Evolutionary conservation across 331 rosid species (phyloP).

Genomic region (Pyracantha coccinea): DNA sequence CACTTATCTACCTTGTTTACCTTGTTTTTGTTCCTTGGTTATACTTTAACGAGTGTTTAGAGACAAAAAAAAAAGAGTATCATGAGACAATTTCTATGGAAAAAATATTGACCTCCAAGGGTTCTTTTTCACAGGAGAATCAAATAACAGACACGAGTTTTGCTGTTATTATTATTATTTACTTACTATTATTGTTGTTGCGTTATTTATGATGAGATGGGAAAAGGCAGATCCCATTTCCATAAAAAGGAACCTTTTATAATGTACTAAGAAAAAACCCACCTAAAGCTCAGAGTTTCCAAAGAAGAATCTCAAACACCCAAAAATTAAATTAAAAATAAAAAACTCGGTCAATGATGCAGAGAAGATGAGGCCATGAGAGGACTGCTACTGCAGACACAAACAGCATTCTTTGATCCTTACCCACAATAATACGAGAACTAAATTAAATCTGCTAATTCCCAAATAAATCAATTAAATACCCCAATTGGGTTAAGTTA

Average conservation of each 20-base stretch:
- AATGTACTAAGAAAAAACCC: conserved; percentile 74
- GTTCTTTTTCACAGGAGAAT: conserved; percentile 43
- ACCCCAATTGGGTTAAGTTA: background rate
- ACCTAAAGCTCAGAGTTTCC: conserved; percentile 74
- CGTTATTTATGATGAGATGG: conserved; percentile 50
- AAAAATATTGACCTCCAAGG: conserved; percentile 68
- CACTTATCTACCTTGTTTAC: background rate
- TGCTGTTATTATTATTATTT: conserved; percentile 11
- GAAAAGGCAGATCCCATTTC: conserved; percentile 86
- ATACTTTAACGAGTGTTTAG: background rate
- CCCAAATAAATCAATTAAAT: background rate
- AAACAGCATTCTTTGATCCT: conserved; percentile 59
- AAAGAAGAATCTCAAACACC: conserved; percentile 64
- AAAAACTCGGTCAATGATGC: conserved; percentile 53
- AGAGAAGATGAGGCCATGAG: conserved; percentile 60
- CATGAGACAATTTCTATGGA: conserved; percentile 65
- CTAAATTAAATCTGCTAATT: background rate
- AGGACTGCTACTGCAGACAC: conserved; percentile 47
- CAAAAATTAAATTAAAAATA: conserved; percentile 19
- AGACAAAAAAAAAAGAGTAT: no score
- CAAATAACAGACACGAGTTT: conserved; percentile 17
- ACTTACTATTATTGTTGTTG: conserved; percentile 1
- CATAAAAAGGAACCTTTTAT: conserved; percentile 74
- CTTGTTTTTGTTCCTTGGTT: background rate
- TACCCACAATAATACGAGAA: conserved; percentile 23